Conservation (phyloP, 2,329 filamentous ascomycete genomes). For the Aurifilum marmelostoma region DNA sequence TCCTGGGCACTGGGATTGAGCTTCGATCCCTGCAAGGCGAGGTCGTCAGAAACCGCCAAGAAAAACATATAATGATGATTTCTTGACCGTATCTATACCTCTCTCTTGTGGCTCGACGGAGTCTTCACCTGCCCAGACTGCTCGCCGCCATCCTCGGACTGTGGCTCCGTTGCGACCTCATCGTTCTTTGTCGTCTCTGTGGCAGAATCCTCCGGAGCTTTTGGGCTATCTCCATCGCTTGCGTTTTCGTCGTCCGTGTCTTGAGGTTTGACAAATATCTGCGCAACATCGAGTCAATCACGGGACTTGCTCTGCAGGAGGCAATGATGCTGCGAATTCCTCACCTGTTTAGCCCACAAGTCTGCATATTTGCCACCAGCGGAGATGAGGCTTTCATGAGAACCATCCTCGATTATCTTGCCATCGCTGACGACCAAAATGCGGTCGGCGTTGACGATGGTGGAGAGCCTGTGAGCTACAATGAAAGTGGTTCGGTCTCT, state of each 20-base stretch:
- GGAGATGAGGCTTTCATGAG: constrained; percentile 60
- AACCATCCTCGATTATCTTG: constrained; percentile 65
- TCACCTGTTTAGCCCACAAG: constrained; percentile 65
- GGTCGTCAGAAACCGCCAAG: constrained; percentile 48
- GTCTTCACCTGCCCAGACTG: constrained; percentile 37
- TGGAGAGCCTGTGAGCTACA: constrained; percentile 71
- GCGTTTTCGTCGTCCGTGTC: constrained; percentile 40
- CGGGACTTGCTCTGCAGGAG: neutral
- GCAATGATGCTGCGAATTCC: neutral
- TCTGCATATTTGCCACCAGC: constrained; percentile 65
- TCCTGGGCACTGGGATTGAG: constrained; percentile 60
- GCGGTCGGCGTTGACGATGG: constrained; percentile 69
- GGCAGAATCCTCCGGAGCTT: constrained; percentile 44
- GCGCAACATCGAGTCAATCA: neutral
- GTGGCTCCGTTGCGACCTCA: constrained; percentile 38
- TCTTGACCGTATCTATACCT: constrained; percentile 51
- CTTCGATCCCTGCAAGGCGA: constrained; percentile 50
- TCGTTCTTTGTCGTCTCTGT: constrained; percentile 42
- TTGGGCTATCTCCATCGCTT: constrained; percentile 30
- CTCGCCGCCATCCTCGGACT: constrained; percentile 34
- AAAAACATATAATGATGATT: constrained; percentile 42
- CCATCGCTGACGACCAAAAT: constrained; percentile 69
- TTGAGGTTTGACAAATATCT: constrained; percentile 53
- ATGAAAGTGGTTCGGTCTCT: constrained; percentile 68
- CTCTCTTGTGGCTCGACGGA: constrained; percentile 47